Evolutionary conservation across 2,329 filamentous ascomycete genomes (phyloP), one percentile per base, ranked within the genome.

Genomic region (Claviceps capensis): DNA sequence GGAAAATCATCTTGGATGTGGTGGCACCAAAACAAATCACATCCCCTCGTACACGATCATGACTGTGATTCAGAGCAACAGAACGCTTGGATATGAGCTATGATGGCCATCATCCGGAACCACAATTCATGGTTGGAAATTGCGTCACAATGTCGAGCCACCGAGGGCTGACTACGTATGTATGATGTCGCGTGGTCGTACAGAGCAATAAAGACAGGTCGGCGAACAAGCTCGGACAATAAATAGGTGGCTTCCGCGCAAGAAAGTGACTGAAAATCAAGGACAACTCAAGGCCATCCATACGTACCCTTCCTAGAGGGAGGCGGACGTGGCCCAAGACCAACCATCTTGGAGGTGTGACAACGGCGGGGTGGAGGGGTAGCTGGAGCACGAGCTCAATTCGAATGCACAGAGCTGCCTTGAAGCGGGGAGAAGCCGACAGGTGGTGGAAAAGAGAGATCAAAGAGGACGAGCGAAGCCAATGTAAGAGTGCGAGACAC

Each of bases 271-370:
- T 14, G 52, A 53, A 23, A 14, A 52, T 13, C 14, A 13, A 42
- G 23, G 5, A 34, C 22, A 11, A 45, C 36, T 17, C 46, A 47
- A 34, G 30, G 43, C 40, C n/a, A 48, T 43, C 51, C 53, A 55
- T 56, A 77, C 81, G 67, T 78, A 86, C 86, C 86, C 78, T 86
- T 88, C 59, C 73, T 69, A 61, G 70, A 72, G 60, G 72, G 72
- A 58, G 71, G 72, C 63, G 68, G 71, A 63, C 72, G 70, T 61
- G 72, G 72, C 66, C 73, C 73, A 56, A 75, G 66, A 57, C 72
- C 72, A 60, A 75, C 73, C 73, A 76, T 76, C 63, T 66, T 73
- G 66, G 57, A 52, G 48, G 22, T 52, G 56, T 49, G 61, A 52
- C 54, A 58, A 59, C 64, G 58, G 59, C 58, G 64, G 63, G 67